Base-by-base conservation (phyloP, 2,329 filamentous ascomycete genomes). In the Aphanocladium album region DNA sequence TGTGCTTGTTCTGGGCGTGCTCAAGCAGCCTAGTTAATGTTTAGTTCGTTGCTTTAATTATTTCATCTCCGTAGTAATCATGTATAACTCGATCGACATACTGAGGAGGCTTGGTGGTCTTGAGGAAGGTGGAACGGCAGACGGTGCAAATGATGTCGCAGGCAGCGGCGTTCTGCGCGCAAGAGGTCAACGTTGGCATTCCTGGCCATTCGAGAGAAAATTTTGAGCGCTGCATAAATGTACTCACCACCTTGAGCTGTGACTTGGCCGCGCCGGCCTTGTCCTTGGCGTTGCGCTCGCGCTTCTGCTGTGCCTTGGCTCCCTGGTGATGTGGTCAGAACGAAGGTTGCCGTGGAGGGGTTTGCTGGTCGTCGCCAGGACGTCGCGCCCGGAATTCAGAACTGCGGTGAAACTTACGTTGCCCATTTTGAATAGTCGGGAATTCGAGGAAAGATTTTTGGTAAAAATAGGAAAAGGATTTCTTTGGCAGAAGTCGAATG, bases 41-140 rank as follows among this genome's bases (percentile, higher is more conserved):
- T 21, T 16, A 33, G 9, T 60, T 51, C 50, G 45, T 14, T 23
- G 51, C 16, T 55, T 30, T 53, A 33, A 37, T 53, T 25, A 21
- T 25, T 3, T 39, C 19, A 14, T 41, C 16, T n/a, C n/a, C n/a
- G 30, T 47, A 39, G 27, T 39, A 23, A 46, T 55, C 46, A 47
- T 57, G 60, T 43, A 23, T 21, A 23, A 19, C 23, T 45, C 11
- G n/a, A 16, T 3, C 47, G 39, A 77, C 83, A 67, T 79, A 87
- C 84, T 88, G 86, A 69, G 87, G 87, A 63, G 82, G 85, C 71
- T 88, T 88, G 63, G 87, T 88, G 39, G 89, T 93, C 79, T 88
- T 88, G 67, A 92, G 82, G 78, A 93, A 92, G 33, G 88, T 89
- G 67, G 88, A 83, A 76, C 87, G 89, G 88, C 89, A 93, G 69